Evolutionary conservation across 2,329 filamentous ascomycete species (phyloP).

Genomic region (Rhytidhysteron rufulum): DNA sequence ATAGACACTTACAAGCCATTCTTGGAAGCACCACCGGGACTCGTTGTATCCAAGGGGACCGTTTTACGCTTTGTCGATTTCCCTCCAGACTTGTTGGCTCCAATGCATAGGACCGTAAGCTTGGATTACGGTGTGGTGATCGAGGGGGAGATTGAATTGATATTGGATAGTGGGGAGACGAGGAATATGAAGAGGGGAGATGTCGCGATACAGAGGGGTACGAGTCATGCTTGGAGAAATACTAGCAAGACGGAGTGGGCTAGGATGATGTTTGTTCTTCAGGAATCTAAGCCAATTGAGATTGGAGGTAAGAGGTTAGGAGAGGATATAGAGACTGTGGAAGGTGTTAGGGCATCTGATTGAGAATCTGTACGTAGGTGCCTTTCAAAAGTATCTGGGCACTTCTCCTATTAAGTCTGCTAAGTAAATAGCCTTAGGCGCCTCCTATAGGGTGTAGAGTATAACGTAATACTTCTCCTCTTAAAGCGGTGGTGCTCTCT

Average conservation of each 20-base stretch:
- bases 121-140: constrained; percentile 38
- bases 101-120: constrained; percentile 38
- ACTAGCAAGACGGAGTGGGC: constrained; percentile 22
- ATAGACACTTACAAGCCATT: constrained; percentile 43
- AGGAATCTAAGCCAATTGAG: constrained; percentile 22
- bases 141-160: constrained; percentile 34
- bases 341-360: too few relatives aligned
- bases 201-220: constrained; percentile 34
- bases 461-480: too few relatives aligned
- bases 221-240: constrained; percentile 38
- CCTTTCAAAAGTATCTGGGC: too few relatives aligned
- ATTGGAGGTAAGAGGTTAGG: constrained; percentile 19
- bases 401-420: too few relatives aligned
- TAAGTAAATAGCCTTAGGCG: too few relatives aligned
- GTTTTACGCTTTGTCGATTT: constrained; percentile 40
- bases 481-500: too few relatives aligned
- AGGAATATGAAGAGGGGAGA: constrained; percentile 31
- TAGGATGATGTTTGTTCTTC: constrained; percentile 29
- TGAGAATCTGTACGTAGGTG: too few relatives aligned
- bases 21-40: constrained; percentile 44
- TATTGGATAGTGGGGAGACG: constrained; percentile 35
- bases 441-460: too few relatives aligned
- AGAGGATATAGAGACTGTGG: too few relatives aligned
- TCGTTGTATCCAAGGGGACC: constrained; percentile 45
- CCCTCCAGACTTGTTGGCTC: constrained; percentile 20